A percentile compares a stretch with the other conserved stretches of the same genome.
These are phyloP conservation scores for Ophiocordyceps sinensis DNA, from an alignment of 2,329 filamentous ascomycete species.

Conservation along the genomic window DNA sequence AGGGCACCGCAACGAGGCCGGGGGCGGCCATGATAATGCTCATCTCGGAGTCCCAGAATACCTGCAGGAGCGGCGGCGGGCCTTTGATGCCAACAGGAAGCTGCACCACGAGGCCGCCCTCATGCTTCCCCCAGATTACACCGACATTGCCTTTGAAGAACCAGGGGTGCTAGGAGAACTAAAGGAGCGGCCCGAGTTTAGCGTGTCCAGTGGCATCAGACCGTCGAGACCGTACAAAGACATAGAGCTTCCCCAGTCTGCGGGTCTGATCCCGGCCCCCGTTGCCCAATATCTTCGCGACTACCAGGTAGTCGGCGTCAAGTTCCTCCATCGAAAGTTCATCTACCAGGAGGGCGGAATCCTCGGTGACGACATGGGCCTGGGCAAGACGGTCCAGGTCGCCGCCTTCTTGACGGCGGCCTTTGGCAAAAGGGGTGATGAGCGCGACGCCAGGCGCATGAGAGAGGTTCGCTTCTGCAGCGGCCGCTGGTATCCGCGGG, in stretches of 20 bases:
- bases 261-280: constrained; percentile 70
- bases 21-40: constrained; percentile 25
- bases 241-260: constrained; percentile 59
- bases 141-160: constrained; percentile 56
- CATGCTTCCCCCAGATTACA: constrained; percentile 62
- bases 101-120: constrained; percentile 53
- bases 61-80: constrained; percentile 48
- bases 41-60: constrained; percentile 58
- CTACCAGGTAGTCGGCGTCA: constrained; percentile 77
- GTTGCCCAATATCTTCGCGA: constrained; percentile 86
- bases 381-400: constrained; percentile 94
- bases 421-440: constrained; percentile 87
- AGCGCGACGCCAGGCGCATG: constrained; percentile 75
- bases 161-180: constrained; percentile 19
- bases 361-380: constrained; percentile 91
- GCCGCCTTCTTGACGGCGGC: constrained; percentile 82
- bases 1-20: constrained; percentile 15
- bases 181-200: constrained; percentile 56
- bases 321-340: constrained; percentile 78
- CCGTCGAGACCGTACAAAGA: constrained; percentile 60
- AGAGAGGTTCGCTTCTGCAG: constrained; percentile 59
- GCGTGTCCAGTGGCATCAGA: constrained; percentile 35
- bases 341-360: constrained; percentile 85
- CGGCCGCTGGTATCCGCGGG: constrained; percentile 57
- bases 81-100: constrained; percentile 50